A percentile compares a stretch with the other conserved stretches of the same genome.
These are phyloP conservation scores for Aspergillus tanneri DNA, from an alignment of 2,329 filamentous ascomycete genomes.

Conservation along the genomic window DNA sequence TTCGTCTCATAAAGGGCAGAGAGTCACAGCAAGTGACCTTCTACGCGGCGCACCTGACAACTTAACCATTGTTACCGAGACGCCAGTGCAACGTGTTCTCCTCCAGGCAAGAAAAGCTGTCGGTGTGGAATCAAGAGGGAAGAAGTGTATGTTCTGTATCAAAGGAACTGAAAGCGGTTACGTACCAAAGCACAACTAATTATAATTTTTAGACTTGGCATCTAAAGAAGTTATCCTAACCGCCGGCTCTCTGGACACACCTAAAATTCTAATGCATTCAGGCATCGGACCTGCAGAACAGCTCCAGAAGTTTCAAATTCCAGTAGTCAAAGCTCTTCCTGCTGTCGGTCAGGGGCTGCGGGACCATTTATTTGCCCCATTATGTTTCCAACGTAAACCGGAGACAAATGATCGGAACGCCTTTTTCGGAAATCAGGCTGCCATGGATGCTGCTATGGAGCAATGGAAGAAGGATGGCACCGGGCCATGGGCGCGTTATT, in stretches of 20 bases:
- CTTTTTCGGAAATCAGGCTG: constrained; percentile 48
- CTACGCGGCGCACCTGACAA: constrained; percentile 49
- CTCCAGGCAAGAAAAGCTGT: constrained; percentile 48
- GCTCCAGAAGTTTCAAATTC: constrained; percentile 44
- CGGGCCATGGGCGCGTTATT: constrained; percentile 36
- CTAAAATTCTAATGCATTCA: constrained; percentile 49
- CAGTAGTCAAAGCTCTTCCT: constrained; percentile 40
- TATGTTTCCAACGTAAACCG: constrained; percentile 41
- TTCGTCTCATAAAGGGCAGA: constrained; percentile 49
- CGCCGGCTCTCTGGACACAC: constrained; percentile 41
- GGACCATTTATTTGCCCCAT: constrained; percentile 42
- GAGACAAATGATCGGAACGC: constrained; percentile 45
- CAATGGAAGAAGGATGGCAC: constrained; percentile 50
- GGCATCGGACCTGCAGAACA: constrained; percentile 49
- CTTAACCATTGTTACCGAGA: constrained; percentile 52
- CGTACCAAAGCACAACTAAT: constrained; percentile 1
- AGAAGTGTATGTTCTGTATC: constrained; percentile 40
- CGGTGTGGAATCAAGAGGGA: constrained; percentile 47
- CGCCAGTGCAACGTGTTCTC: constrained; percentile 51
- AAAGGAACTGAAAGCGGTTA: neutral
- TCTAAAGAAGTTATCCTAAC: constrained; percentile 43
- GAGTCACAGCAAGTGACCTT: constrained; percentile 55
- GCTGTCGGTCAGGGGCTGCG: constrained; percentile 47
- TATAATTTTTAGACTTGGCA: constrained; percentile 26
- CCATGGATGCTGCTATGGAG: constrained; percentile 47